Evolutionary conservation across 2,329 filamentous ascomycete genomes (phyloP), one percentile per base, ranked within the genome.

Genomic region (Hypoxylon sp.): DNA sequence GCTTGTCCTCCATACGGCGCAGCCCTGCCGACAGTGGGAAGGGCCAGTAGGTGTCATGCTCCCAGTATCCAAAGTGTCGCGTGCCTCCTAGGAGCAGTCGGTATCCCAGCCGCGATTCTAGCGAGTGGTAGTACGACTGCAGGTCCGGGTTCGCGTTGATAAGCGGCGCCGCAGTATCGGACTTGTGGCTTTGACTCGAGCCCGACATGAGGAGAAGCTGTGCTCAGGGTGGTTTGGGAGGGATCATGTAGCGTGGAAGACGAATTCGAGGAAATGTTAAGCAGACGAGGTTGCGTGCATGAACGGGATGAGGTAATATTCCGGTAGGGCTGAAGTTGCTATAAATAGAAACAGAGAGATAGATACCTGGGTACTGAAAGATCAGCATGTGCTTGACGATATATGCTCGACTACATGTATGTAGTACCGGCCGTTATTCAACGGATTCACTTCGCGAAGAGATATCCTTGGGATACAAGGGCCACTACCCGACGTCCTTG

Each of bases 31-130:
- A 65, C 10, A 83, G 67, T 1, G 81, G 80, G 53, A 84, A 81
- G 0, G 81, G 80, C 72, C 74, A 82, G 52, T 74, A 73, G 8
- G 76, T 77, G 54, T 75, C 78, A 29, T 70, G 63, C n/a, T 75
- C 71, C 65, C 77, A 84, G 64, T 75, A 80, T 2, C 80, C 80
- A 62, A 80, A 83, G 66, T 84, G 81, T 2, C 79, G 73, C 2
- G 78, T 80, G 29, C 76, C 78, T 8, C 81, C 79, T 0, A 84
- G 68, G 2, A 79, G 65, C 0, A 79, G 57, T 23, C 72, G 65
- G 50, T 79, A 80, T 1, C 77, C 78, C 33, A 78, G 65, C n/a
- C 77, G 69, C 1, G 76, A 79, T 60, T 82, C 79, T 21, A 79
- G 68, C 1, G 75, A 78, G 52, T 69, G 48, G 66, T 82, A 83